Conservation (phyloP, 2,329 filamentous ascomycete genomes). For the Fusarium nanum region DNA sequence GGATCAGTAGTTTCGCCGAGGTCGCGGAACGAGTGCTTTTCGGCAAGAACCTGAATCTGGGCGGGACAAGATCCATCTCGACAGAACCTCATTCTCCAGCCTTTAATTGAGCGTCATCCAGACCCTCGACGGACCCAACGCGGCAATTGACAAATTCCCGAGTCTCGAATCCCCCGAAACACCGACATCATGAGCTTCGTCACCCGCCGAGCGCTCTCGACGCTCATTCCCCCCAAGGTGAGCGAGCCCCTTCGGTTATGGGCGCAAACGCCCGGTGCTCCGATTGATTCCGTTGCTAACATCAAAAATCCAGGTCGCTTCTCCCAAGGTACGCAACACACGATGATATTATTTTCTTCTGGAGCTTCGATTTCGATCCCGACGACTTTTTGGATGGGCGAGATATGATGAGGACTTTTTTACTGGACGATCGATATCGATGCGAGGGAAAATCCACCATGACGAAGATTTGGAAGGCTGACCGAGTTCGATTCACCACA, state of each 20-base stretch:
- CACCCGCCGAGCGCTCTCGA: conserved; percentile 90
- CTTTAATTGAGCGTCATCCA: conserved; percentile 52
- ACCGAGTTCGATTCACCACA: conserved; percentile 56
- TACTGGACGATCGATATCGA: conserved; percentile 16
- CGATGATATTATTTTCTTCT: conserved; percentile 10
- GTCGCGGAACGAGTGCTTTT: conserved; percentile 61
- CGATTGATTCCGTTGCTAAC: conserved; percentile 56
- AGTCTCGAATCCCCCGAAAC: conserved; percentile 42
- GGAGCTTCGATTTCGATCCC: conserved; percentile 27
- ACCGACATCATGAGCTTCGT: conserved; percentile 88
- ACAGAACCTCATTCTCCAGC: conserved; percentile 44
- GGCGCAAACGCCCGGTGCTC: conserved; percentile 43
- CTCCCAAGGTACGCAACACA: conserved; percentile 74
- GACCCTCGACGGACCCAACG: conserved; percentile 50
- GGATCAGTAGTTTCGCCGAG: conserved; percentile 58
- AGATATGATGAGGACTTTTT: conserved; percentile 25
- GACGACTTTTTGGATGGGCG: conserved; percentile 21
- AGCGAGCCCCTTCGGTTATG: conserved; percentile 48
- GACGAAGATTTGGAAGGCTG: conserved; percentile 48
- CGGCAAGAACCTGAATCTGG: conserved; percentile 50
- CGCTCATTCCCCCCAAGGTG: conserved; percentile 99
- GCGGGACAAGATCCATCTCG: conserved; percentile 45
- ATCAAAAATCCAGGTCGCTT: conserved; percentile 72
- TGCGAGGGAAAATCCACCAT: conserved; percentile 22
- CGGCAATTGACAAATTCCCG: conserved; percentile 44